phyloP scores from a whole-genome alignment of 2,329 filamentous ascomycete species.

The Pestalotiopsis sp. region DNA sequence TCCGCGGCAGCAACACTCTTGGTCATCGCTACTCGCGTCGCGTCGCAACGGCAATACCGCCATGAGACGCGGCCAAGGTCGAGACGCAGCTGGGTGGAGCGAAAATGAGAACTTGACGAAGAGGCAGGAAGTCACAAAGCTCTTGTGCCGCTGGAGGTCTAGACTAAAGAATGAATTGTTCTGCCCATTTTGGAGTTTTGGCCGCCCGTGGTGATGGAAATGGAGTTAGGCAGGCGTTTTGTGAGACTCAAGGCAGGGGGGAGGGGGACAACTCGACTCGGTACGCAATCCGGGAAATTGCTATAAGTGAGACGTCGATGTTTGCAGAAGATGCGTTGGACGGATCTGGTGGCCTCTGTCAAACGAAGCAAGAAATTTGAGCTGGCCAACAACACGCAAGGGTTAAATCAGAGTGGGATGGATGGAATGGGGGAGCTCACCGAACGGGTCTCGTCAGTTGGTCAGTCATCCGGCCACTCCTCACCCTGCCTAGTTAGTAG shows the following conservation, averaged over 20 bases:
- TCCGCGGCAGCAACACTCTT: too few relatives aligned
- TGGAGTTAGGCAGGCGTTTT: constrained; percentile 4
- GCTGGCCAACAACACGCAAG: not conserved
- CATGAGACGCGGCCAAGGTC: not conserved
- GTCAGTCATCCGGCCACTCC: not conserved
- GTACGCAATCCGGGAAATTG: not conserved
- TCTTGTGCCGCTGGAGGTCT: not conserved
- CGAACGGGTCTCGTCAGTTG: not conserved
- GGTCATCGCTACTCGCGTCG: too few relatives aligned
- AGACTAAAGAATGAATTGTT: constrained; percentile 2
- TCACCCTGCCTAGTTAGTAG: not conserved
- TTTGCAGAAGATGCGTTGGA: not conserved
- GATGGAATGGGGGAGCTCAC: not conserved
- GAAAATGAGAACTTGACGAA: not conserved
- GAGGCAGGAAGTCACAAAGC: not conserved
- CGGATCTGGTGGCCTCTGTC: not conserved
- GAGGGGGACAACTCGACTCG: not conserved
- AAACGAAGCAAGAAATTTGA: not conserved
- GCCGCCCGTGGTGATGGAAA: not conserved
- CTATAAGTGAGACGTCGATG: not conserved
- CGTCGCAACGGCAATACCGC: not conserved
- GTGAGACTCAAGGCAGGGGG: not conserved
- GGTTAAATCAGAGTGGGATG: not conserved
- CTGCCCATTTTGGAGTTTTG: constrained; percentile 8
- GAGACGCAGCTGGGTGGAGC: constrained; percentile 7